Evolutionary conservation across 306 rosid genomes (phyloP).

Genomic region (Amphicarpaea edgeworthii): DNA sequence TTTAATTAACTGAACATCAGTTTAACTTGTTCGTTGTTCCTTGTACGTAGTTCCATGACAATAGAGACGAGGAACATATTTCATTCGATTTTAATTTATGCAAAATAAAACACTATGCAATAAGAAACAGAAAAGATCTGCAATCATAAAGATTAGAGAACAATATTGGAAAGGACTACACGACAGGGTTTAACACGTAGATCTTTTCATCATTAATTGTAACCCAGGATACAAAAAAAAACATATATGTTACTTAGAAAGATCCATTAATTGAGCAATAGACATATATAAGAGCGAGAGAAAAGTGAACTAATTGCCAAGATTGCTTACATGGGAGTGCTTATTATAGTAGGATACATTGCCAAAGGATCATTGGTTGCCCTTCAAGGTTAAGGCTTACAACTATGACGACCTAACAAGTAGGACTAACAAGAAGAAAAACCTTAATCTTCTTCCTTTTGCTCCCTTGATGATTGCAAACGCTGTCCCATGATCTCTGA

Average conservation of each 20-base stretch:
- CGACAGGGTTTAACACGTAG: not conserved
- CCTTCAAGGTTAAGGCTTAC: conserved; percentile 36
- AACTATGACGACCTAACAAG: conserved; percentile 23
- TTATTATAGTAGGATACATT: conserved; percentile 37
- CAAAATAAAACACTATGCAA: not conserved
- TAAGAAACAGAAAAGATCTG: not conserved
- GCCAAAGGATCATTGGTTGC: conserved; percentile 50
- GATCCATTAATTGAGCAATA: not conserved
- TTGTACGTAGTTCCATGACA: not conserved
- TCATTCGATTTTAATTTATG: not conserved
- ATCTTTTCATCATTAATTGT: not conserved
- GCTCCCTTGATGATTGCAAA: conserved; percentile 27
- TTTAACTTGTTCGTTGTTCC: no score
- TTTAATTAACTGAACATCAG: no score
- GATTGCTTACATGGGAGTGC: conserved; percentile 16
- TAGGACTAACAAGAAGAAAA: conserved; percentile 6
- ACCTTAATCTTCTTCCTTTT: not conserved
- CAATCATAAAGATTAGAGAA: not conserved
- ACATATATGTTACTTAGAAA: not conserved
- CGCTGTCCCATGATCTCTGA: conserved; percentile 1
- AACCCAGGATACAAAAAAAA: not conserved
- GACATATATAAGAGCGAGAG: no score
- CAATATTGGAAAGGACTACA: not conserved
- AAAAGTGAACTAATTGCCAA: not conserved
- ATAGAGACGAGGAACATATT: not conserved